Conservation (phyloP, 73 alveolate genomes). For the Paramecium caudatum region DNA sequence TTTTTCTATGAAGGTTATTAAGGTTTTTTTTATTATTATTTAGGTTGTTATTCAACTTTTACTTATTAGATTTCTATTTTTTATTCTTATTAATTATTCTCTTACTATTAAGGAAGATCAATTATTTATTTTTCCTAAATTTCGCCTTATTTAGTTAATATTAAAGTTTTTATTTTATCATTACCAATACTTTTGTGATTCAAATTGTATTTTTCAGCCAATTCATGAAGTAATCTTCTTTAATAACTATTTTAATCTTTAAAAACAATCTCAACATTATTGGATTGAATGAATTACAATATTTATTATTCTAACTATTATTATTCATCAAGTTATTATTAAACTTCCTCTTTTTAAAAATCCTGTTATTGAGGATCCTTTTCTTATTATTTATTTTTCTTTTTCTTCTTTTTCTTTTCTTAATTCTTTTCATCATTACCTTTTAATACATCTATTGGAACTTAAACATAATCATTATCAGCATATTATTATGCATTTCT, state of each 20-base stretch:
- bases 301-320: slow-evolving; percentile 71
- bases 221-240: slow-evolving; percentile 80
- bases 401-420: slow-evolving; percentile 73
- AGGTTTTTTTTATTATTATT: not conserved
- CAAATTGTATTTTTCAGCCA: slow-evolving; percentile 78
- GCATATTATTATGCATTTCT: slow-evolving; percentile 84
- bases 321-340: slow-evolving; percentile 48
- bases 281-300: slow-evolving; percentile 14
- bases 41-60: not conserved
- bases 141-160: not conserved
- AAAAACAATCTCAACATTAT: slow-evolving; percentile 46
- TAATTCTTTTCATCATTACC: slow-evolving; percentile 66
- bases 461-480: slow-evolving; percentile 68
- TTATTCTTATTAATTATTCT: not conserved
- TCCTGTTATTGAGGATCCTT: slow-evolving; percentile 2
- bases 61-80: not conserved
- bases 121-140: not conserved
- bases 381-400: slow-evolving; percentile 76
- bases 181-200: slow-evolving; percentile 81
- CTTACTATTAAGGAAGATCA: not conserved
- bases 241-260: slow-evolving; percentile 78
- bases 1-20: not conserved
- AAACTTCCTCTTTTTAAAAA: too few species aligned
- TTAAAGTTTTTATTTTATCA: not conserved
- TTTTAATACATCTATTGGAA: slow-evolving; percentile 70